Conservation (phyloP, 768 basidiomycete genomes). For the Mycena latifolia region DNA sequence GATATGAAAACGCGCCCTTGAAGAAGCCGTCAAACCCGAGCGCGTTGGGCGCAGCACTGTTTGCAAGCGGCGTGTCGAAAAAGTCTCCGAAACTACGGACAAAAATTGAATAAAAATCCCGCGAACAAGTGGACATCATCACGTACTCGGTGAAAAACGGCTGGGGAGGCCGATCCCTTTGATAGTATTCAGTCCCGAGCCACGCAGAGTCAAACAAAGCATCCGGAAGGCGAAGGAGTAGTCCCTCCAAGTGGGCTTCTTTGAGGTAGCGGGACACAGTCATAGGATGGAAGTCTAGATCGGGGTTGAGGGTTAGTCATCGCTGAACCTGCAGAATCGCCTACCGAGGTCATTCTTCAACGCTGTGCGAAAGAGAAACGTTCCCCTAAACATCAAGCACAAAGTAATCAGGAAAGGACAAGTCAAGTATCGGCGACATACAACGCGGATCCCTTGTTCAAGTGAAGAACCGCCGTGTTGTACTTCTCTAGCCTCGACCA, state of each 20-base stretch:
- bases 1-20: constrained; percentile 94
- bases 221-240: constrained; percentile 92
- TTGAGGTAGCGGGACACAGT: constrained; percentile 91
- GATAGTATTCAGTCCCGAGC: constrained; percentile 94
- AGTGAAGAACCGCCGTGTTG: constrained; percentile 95
- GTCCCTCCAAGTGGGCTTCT: constrained; percentile 87
- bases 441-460: constrained; percentile 93
- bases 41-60: constrained; percentile 86
- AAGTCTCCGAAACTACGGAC: constrained; percentile 85
- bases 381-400: constrained; percentile 60
- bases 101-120: background rate
- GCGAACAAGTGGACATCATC: background rate
- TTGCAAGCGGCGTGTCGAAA: constrained; percentile 82
- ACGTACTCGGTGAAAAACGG: constrained; percentile 91
- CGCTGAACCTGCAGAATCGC: background rate
- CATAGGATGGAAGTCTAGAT: constrained; percentile 91
- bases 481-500: constrained; percentile 95
- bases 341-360: constrained; percentile 85
- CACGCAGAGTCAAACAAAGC: constrained; percentile 97
- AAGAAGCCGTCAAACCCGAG: constrained; percentile 97
- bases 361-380: constrained; percentile 94
- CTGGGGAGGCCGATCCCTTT: constrained; percentile 92
- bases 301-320: background rate
- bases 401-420: background rate
- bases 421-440: background rate